phyloP scores from a whole-genome alignment of 2,329 filamentous ascomycete species.

The Fragosphaeria purpurea region DNA sequence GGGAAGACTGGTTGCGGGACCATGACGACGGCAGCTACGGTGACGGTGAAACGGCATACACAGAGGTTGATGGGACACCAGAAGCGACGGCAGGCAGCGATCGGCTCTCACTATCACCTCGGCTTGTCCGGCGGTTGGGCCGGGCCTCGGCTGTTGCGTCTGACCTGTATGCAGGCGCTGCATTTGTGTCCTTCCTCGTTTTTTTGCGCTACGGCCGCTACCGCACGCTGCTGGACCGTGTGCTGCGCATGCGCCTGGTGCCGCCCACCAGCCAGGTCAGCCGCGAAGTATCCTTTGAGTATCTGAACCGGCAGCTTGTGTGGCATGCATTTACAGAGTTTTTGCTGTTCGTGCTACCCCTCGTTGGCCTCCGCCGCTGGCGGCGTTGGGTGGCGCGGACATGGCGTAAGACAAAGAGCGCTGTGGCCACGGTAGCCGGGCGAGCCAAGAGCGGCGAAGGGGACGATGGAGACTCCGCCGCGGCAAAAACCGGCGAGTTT shows the following conservation, averaged over 20 bases:
- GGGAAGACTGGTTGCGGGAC: conserved; percentile 76
- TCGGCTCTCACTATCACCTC: conserved; percentile 17
- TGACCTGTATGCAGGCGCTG: conserved; percentile 69
- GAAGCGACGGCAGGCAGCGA: not conserved
- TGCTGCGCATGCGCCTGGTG: conserved; percentile 74
- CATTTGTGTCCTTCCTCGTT: conserved; percentile 76
- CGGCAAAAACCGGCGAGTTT: conserved; percentile 56
- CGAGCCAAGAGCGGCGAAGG: conserved; percentile 18
- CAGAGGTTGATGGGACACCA: too few species aligned
- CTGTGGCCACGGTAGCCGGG: conserved; percentile 36
- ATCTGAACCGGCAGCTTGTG: conserved; percentile 91
- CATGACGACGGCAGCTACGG: conserved; percentile 58
- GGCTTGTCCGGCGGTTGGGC: conserved; percentile 45
- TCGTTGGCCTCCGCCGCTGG: conserved; percentile 94
- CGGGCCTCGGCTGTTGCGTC: conserved; percentile 58
- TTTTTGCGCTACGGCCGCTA: conserved; percentile 89
- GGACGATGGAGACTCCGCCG: conserved; percentile 34
- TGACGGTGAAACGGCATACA: not conserved
- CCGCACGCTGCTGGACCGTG: conserved; percentile 76
- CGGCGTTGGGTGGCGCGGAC: conserved; percentile 75
- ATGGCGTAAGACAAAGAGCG: conserved; percentile 71
- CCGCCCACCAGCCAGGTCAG: conserved; percentile 77
- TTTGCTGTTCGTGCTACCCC: conserved; percentile 76
- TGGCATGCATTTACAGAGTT: conserved; percentile 99
- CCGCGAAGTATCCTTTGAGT: conserved; percentile 92